Evolutionary conservation across 805 yeast species (phyloP), one percentile per base, ranked within the genome.

Genomic region (Ogataea siamensis): DNA sequence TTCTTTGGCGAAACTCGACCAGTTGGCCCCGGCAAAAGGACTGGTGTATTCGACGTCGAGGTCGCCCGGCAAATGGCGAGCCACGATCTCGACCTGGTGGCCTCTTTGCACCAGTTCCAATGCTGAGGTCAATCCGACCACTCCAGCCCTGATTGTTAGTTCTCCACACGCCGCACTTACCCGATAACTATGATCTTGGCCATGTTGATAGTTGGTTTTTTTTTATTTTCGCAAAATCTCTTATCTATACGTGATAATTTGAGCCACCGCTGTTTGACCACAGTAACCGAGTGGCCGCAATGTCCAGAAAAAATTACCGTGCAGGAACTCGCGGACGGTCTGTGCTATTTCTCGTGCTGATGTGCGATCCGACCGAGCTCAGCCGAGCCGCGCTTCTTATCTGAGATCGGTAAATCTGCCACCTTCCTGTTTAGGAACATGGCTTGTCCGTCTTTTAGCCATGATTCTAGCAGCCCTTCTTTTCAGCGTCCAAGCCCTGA

Each of bases 11-110:
- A 78, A 76, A 9, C 83, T 73, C 32, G 65, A 67, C 85, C 87
- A 81, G 49, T 80, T 76, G 31, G 87, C 88, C 4, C 87, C 87
- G 0, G 87, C 87, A 54, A 68, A 74, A 3, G 87, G 86, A 0
- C 83, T 77, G 3, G 84, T 70, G 52, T 76, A 81, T 7, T 69
- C 68, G 3, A 49, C 43, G 34, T 70, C 68, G 20, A 64, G 52
- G 37, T 80, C 85, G 1, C 83, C 82, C 1, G 85, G 85, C 18
- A 79, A 54, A 45, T 71, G 61, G 18, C 63, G 57, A 1, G 71
- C 71, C 2, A 74, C 49, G 17, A 74, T 58, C 2, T 70, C 61
- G 5, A 73, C 71, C 15, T 60, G 58, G 45, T 71, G 66, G 5
- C 67, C 70, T 23, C 59, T 54, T 36, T 64, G 54, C 0, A 71